Evolutionary conservation across 208 protist species (phyloP).

Genomic region (Lotmaria passim): DNA sequence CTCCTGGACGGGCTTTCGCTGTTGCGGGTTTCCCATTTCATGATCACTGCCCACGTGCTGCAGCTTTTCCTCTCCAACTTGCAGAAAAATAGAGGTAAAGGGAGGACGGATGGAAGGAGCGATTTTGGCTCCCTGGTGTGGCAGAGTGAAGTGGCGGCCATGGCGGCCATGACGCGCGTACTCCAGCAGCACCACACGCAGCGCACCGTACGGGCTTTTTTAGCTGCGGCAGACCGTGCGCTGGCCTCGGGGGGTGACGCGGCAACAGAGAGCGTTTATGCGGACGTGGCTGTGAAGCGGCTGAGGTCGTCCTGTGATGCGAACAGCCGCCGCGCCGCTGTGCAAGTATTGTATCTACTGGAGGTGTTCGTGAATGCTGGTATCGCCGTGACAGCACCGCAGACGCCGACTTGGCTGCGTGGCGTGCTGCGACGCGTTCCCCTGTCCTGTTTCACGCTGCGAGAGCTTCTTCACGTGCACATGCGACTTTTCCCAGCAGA

Average conservation of each 20-base stretch:
- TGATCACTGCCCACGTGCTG: slow-evolving; percentile 53
- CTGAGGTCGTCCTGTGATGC: background rate
- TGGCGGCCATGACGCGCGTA: slow-evolving; percentile 14
- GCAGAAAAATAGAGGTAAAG: background rate
- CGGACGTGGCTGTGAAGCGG: background rate
- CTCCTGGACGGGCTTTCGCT: slow-evolving; percentile 46
- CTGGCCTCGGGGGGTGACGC: background rate
- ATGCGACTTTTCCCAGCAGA: background rate
- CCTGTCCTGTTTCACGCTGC: background rate
- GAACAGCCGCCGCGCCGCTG: background rate
- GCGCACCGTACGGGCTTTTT: slow-evolving; percentile 33
- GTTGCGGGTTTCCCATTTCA: slow-evolving; percentile 33
- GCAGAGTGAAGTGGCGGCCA: background rate
- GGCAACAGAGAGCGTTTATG: background rate
- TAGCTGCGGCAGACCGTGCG: slow-evolving; percentile 18
- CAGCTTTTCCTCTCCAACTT: slow-evolving; percentile 24
- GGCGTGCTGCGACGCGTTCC: background rate
- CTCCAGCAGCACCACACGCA: slow-evolving; percentile 31
- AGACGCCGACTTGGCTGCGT: slow-evolving; percentile 18
- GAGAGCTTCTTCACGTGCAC: slow-evolving; percentile 21
- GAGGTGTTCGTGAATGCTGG: slow-evolving; percentile 27
- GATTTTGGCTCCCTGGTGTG: background rate
- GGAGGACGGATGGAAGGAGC: background rate
- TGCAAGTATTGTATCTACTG: slow-evolving; percentile 22
- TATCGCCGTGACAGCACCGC: slow-evolving; percentile 9